A percentile compares a stretch with the other conserved stretches of the same genome.
phyloP scores from a whole-genome alignment of 306 rosid genomes.

The Lathyrus sativus region DNA sequence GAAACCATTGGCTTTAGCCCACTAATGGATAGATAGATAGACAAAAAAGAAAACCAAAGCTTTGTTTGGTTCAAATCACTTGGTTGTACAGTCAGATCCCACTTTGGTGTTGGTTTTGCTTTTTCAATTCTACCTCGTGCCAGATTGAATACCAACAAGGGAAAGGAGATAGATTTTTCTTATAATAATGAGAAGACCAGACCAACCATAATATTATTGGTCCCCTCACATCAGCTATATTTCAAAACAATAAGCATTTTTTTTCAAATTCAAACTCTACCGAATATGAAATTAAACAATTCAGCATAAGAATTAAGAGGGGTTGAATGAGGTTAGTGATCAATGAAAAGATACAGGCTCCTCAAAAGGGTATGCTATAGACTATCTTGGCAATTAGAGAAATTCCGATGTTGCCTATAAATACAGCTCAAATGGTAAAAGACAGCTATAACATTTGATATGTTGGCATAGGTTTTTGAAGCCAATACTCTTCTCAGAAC shows the following conservation, averaged over 20 bases:
- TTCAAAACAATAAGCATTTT: background rate
- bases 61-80: slow-evolving; percentile 59
- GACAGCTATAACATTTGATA: background rate
- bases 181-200: slow-evolving; percentile 44
- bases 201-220: slow-evolving; percentile 59
- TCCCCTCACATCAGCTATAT: slow-evolving; percentile 42
- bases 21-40: slow-evolving; percentile 51
- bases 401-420: background rate
- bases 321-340: background rate
- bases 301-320: slow-evolving; percentile 8
- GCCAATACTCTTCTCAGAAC: background rate
- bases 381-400: background rate
- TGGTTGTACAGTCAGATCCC: slow-evolving; percentile 73
- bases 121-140: slow-evolving; percentile 49
- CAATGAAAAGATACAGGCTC: slow-evolving; percentile 14
- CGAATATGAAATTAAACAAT: slow-evolving; percentile 9
- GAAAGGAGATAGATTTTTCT: slow-evolving; percentile 47
- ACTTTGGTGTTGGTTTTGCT: slow-evolving; percentile 55
- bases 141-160: slow-evolving; percentile 62
- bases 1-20: slow-evolving; percentile 34
- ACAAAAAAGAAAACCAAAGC: slow-evolving; percentile 47
- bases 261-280: background rate
- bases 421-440: background rate
- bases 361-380: background rate
- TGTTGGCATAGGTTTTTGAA: no score